These are phyloP conservation scores for Xylaria multiplex DNA, from an alignment of 2,329 filamentous ascomycete species.

Conservation along the genomic window DNA sequence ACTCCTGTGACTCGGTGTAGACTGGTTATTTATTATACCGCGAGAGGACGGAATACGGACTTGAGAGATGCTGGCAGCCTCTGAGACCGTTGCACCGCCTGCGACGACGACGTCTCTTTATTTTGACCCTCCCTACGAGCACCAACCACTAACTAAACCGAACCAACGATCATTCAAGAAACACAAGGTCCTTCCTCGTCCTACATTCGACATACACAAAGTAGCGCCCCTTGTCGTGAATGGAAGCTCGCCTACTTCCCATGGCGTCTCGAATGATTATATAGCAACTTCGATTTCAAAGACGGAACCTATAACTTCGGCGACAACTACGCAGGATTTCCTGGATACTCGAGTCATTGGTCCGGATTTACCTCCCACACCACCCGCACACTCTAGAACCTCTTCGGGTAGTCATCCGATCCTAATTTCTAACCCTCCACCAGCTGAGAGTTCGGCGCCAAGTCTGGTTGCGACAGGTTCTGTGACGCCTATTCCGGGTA, in stretches of 20 bases:
- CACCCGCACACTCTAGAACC: constrained; percentile 68
- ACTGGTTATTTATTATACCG: constrained; percentile 27
- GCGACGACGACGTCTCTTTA: constrained; percentile 45
- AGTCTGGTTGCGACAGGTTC: constrained; percentile 52
- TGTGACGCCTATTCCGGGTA: constrained; percentile 58
- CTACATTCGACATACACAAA: constrained; percentile 43
- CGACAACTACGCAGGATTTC: constrained; percentile 54
- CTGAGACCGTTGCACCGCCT: constrained; percentile 45
- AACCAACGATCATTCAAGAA: constrained; percentile 50
- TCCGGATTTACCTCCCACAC: constrained; percentile 69
- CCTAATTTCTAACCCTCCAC: constrained; percentile 55
- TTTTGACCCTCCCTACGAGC: constrained; percentile 46
- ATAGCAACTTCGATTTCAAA: constrained; percentile 41
- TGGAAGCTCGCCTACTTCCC: constrained; percentile 38
- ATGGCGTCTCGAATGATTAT: constrained; percentile 47
- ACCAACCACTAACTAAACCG: constrained; percentile 41
- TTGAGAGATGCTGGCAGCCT: constrained; percentile 46
- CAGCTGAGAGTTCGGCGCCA: constrained; percentile 52
- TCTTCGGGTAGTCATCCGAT: constrained; percentile 63
- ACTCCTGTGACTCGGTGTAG: constrained; percentile 39
- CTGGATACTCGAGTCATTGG: constrained; percentile 56
- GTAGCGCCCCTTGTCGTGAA: constrained; percentile 27
- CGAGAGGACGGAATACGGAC: constrained; percentile 11
- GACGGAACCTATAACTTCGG: constrained; percentile 53
- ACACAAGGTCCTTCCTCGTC: constrained; percentile 54